These are phyloP conservation scores for Paecilomyces sp. DNA, from an alignment of 2,329 filamentous ascomycete species.

Conservation along the genomic window DNA sequence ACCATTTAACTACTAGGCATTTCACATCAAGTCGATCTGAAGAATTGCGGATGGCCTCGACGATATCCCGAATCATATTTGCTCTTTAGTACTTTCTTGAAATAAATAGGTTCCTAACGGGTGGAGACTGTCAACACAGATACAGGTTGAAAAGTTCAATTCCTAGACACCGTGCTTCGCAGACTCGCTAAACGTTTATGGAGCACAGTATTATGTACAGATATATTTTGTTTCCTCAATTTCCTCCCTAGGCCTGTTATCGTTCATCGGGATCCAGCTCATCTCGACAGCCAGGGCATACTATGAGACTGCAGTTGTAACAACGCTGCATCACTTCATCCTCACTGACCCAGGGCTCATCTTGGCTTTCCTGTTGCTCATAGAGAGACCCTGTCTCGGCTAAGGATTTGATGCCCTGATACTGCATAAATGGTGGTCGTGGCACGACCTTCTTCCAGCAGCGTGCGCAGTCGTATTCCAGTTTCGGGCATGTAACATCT, in stretches of 20 bases:
- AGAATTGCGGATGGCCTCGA: neutral
- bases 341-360: neutral
- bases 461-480: slow-evolving; percentile 5
- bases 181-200: neutral
- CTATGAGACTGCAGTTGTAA: neutral
- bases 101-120: neutral
- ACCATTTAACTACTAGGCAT: neutral
- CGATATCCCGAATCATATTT: neutral
- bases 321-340: neutral
- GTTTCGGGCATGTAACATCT: neutral
- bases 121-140: neutral
- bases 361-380: neutral
- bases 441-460: slow-evolving; percentile 9
- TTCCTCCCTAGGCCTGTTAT: neutral
- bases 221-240: neutral
- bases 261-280: neutral
- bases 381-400: slow-evolving; percentile 4
- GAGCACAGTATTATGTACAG: neutral
- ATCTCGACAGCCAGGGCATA: neutral
- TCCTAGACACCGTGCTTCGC: neutral
- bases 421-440: neutral
- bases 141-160: neutral
- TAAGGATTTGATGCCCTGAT: slow-evolving; percentile 4
- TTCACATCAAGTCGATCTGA: neutral
- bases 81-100: neutral